phyloP scores from a whole-genome alignment of 2,329 filamentous ascomycete species.

The Pestalotiopsis sp. region DNA sequence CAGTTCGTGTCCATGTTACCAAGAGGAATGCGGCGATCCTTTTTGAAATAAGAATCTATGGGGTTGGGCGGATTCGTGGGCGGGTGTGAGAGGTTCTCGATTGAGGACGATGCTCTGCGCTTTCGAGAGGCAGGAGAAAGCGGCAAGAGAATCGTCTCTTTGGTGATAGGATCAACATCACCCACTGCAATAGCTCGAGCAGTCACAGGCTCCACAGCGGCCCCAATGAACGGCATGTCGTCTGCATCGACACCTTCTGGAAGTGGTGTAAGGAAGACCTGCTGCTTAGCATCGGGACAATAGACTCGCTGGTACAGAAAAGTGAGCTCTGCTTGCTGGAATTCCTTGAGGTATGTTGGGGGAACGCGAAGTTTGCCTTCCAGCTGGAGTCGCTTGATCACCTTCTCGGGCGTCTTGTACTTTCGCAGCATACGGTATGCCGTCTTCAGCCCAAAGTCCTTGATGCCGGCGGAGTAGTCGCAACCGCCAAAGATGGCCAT shows the following conservation, averaged over 20 bases:
- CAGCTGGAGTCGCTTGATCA: conserved; percentile 82
- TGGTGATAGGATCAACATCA: conserved; percentile 88
- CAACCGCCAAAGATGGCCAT: conserved; percentile 98
- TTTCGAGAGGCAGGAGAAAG: conserved; percentile 38
- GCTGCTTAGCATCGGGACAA: conserved; percentile 68
- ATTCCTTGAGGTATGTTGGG: conserved; percentile 75
- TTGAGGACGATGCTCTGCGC: conserved; percentile 31
- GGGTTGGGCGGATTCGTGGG: conserved; percentile 42
- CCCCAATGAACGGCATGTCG: conserved; percentile 80
- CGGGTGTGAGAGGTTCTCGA: neutral
- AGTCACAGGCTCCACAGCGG: conserved; percentile 65
- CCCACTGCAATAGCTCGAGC: conserved; percentile 76
- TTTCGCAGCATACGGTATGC: conserved; percentile 89
- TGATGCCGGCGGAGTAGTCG: conserved; percentile 88
- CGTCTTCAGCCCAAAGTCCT: conserved; percentile 87
- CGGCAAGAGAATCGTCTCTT: conserved; percentile 56
- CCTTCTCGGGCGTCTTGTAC: conserved; percentile 81
- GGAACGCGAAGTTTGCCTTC: conserved; percentile 84
- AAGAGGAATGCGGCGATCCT: conserved; percentile 52
- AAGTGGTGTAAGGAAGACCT: conserved; percentile 75
- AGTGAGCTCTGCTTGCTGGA: conserved; percentile 84
- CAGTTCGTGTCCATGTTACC: conserved; percentile 65
- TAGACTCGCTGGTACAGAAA: conserved; percentile 96
- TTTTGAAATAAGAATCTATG: conserved; percentile 56
- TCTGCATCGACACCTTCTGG: conserved; percentile 63